A percentile compares a stretch with the other conserved stretches of the same genome.
These are phyloP conservation scores for Bimuria novae-zelandiae DNA, from an alignment of 2,329 filamentous ascomycete genomes.

Conservation along the genomic window DNA sequence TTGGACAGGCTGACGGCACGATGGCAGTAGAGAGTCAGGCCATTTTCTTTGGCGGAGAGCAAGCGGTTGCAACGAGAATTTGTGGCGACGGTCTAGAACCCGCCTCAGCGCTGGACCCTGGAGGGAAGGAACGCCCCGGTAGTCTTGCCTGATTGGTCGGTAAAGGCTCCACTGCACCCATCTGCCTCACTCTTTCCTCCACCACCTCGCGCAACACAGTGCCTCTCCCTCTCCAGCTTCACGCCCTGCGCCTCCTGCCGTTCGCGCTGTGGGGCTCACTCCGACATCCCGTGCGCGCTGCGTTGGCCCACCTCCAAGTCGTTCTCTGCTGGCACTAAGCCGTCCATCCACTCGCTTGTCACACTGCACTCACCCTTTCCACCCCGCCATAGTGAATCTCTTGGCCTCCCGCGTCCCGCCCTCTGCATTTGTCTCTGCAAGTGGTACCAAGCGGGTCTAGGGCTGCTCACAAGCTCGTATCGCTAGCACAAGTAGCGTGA, in stretches of 20 bases:
- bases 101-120: slow-evolving; percentile 1
- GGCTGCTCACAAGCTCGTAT: slow-evolving; percentile 1
- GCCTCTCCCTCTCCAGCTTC: not conserved
- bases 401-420: slow-evolving; percentile 11
- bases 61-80: not conserved
- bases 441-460: not conserved
- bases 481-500: slow-evolving; percentile 1
- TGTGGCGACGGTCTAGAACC: not conserved
- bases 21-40: slow-evolving; percentile 8
- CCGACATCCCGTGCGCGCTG: not conserved
- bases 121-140: slow-evolving; percentile 1
- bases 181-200: not conserved
- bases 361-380: slow-evolving; percentile 8
- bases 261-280: not conserved
- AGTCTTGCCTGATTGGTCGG: slow-evolving; percentile 6
- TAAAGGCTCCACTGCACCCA: not conserved
- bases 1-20: slow-evolving; percentile 6
- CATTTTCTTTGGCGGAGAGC: not conserved
- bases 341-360: slow-evolving; percentile 5
- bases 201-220: not conserved
- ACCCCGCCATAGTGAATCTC: slow-evolving; percentile 5
- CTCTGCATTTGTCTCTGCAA: not conserved
- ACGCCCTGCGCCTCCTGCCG: not conserved
- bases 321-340: not conserved
- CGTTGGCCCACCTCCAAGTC: not conserved